Evolutionary conservation across 331 rosid species (phyloP), one percentile per base, ranked within the genome.

Genomic region (Cydonia oblonga): DNA sequence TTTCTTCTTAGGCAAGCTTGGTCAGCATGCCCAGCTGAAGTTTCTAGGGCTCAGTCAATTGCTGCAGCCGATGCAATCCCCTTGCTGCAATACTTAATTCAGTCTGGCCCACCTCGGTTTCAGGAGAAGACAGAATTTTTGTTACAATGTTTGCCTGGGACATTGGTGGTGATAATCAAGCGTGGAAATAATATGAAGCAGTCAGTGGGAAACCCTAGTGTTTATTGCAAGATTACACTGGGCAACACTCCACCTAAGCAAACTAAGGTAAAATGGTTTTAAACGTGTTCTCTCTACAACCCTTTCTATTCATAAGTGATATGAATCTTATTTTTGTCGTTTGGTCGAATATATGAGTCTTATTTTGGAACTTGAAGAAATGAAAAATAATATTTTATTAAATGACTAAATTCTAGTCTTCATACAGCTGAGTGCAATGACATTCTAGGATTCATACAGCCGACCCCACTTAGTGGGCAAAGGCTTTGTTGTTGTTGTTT

Each of bases 41-140:
- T 95, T 76, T 95, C 98, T 62, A 88, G 96, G 80, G 91, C 98
- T 79, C 98, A 95, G 86, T 95, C 97, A 64, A 79, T 91, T 77
- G 97, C 97, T 33, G 97, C 98, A 70, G 97, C 98, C 1, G 98
- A 95, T 73, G 97, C 98, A 30, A 95, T 95, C 74, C 98, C 98
- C 16, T 84, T 95, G 80, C 88, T 95, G 82, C 98, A 95, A 81
- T 95, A 89, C 83, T 76, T 95, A 77, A 91, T 91, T 82, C 98
- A 95, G 86, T 95, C 98, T 32, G 98, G 98, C 56, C 96, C 98
- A 10, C 98, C 98, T 72, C 86, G 98, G 68, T 95, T 95, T 81
- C 98, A 95, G 78, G 98, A 95, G 86, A 91, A 95, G 85, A 90
- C 96, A 62, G 98, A 95, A 57, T 88, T 91, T 84, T 77, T 95